phyloP scores from a whole-genome alignment of 2,329 filamentous ascomycete species.

The Diplodia seriata region DNA sequence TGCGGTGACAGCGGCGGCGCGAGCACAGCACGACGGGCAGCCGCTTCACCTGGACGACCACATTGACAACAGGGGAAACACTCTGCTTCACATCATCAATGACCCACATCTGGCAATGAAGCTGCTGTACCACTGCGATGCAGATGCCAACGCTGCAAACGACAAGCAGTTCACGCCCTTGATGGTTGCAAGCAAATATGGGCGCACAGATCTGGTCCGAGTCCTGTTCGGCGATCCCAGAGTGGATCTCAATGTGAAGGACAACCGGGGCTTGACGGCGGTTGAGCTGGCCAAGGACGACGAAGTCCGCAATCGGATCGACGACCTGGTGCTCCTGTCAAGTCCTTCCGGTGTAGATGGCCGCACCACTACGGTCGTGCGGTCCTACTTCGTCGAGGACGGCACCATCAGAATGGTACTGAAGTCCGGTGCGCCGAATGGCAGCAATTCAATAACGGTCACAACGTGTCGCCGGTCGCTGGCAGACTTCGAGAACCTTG shows the following conservation, averaged over 20 bases:
- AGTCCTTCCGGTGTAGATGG: slow-evolving; percentile 70
- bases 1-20: slow-evolving; percentile 76
- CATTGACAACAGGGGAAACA: slow-evolving; percentile 91
- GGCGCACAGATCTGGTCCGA: slow-evolving; percentile 89
- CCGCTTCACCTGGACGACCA: slow-evolving; percentile 92
- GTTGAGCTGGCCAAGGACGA: slow-evolving; percentile 98
- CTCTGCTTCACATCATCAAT: slow-evolving; percentile 92
- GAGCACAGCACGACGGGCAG: slow-evolving; percentile 76
- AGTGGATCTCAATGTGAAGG: slow-evolving; percentile 83
- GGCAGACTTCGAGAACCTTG: slow-evolving; percentile 88
- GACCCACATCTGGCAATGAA: slow-evolving; percentile 77
- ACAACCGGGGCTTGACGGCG: slow-evolving; percentile 86
- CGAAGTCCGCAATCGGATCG: slow-evolving; percentile 93
- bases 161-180: slow-evolving; percentile 93
- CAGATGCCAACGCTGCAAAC: slow-evolving; percentile 95
- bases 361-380: slow-evolving; percentile 88
- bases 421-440: slow-evolving; percentile 89
- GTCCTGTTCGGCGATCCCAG: slow-evolving; percentile 85
- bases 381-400: slow-evolving; percentile 97
- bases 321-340: slow-evolving; percentile 87
- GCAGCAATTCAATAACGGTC: slow-evolving; percentile 83
- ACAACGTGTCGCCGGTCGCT: slow-evolving; percentile 91
- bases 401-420: slow-evolving; percentile 90
- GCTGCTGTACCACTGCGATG: slow-evolving; percentile 83
- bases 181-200: slow-evolving; percentile 99